A percentile compares a stretch with the other conserved stretches of the same genome.
Conservation (phyloP, 352 stramenopile genomes). For the Pythium chondricola region DNA sequence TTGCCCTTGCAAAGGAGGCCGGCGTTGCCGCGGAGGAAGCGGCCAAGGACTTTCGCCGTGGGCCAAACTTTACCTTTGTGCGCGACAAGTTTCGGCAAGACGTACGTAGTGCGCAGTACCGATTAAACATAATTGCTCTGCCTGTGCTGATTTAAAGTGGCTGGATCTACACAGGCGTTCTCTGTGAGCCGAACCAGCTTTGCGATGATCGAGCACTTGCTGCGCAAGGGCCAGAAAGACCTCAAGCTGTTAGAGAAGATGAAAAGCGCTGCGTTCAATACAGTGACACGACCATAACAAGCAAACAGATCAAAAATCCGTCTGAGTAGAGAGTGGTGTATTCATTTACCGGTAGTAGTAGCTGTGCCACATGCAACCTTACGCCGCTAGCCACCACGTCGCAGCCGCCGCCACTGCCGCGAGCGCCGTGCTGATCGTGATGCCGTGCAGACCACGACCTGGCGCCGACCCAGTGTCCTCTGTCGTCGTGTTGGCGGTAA, state of each 20-base stretch:
- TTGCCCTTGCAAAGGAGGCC: conserved; percentile 10
- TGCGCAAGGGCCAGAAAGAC: conserved; percentile 80
- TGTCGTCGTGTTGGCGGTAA: neutral
- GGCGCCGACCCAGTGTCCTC: no score
- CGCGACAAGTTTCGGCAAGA: conserved; percentile 73
- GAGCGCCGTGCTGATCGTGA: no score
- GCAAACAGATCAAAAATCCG: no score
- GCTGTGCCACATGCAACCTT: no score
- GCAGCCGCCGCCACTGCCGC: no score
- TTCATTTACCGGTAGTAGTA: no score
- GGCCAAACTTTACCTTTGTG: conserved; percentile 46
- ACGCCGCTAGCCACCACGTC: no score
- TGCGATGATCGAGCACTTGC: conserved; percentile 75
- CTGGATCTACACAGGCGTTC: conserved; percentile 28
- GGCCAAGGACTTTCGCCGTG: neutral
- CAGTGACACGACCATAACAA: conserved; percentile 21
- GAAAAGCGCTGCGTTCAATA: conserved; percentile 54
- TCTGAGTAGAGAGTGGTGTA: no score
- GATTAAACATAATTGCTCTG: no score
- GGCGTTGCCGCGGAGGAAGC: conserved; percentile 1
- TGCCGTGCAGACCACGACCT: no score
- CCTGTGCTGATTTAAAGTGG: no score
- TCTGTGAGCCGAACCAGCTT: conserved; percentile 72
- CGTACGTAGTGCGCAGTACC: conserved; percentile 39
- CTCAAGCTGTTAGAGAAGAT: conserved; percentile 73